These are phyloP conservation scores for Pseudoscleropodium purum DNA, from an alignment of 225 moss, liverwort and hornwort genomes.

Conservation along the genomic window DNA sequence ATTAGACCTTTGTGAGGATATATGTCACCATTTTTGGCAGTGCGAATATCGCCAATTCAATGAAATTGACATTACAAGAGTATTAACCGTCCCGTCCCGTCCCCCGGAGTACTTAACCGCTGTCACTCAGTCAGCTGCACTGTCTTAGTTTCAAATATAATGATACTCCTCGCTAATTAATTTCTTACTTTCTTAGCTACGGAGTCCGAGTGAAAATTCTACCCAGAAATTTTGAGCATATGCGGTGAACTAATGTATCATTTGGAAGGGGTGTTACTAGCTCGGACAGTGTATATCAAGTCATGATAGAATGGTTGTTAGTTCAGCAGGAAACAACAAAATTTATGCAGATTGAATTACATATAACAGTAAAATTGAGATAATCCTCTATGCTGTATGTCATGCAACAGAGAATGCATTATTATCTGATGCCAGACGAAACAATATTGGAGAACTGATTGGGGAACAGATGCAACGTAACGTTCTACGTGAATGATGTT, in stretches of 20 bases:
- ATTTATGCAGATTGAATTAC: neutral
- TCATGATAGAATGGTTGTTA: neutral
- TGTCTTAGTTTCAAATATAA: too few relatives aligned
- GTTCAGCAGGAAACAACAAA: neutral
- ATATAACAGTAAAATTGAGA: neutral
- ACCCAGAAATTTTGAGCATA: neutral
- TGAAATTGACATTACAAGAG: neutral
- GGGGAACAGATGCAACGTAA: neutral
- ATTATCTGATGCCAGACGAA: neutral
- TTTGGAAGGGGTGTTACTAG: neutral
- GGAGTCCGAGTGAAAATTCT: neutral
- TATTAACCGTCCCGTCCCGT: neutral
- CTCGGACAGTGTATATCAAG: too few relatives aligned
- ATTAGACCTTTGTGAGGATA: too few relatives aligned
- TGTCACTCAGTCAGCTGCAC: neutral
- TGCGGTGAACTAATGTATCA: neutral
- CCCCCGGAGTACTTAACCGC: neutral
- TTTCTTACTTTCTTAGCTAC: too few relatives aligned
- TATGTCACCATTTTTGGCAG: neutral
- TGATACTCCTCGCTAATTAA: neutral
- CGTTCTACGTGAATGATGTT: neutral
- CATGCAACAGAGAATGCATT: neutral
- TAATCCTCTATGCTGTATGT: neutral
- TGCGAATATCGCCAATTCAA: neutral
- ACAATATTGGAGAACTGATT: neutral